Evolutionary conservation across 805 yeast species (phyloP).

Genomic region (Allodekkera sacchari): DNA sequence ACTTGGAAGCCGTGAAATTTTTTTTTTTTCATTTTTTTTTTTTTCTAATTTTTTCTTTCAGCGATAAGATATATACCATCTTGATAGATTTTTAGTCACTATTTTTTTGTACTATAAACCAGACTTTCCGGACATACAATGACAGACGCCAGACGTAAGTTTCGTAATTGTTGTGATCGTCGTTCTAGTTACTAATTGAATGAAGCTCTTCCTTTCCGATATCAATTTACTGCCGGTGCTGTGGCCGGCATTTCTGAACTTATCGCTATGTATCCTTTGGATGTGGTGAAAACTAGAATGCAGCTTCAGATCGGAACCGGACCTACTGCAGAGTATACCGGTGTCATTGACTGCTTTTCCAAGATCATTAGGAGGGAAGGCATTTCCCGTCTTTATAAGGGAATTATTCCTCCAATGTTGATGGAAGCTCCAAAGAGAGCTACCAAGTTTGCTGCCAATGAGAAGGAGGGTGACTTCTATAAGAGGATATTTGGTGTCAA

Average conservation of each 20-base stretch:
- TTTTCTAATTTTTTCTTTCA: too few relatives aligned
- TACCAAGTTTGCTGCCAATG: slow-evolving; percentile 96
- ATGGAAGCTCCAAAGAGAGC: slow-evolving; percentile 99
- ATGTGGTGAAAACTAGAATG: slow-evolving; percentile 94
- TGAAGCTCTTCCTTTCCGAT: slow-evolving; percentile 72
- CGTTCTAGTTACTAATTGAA: too few relatives aligned
- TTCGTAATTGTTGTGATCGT: too few relatives aligned
- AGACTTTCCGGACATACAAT: too few relatives aligned
- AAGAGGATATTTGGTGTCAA: slow-evolving; percentile 58
- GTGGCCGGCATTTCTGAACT: slow-evolving; percentile 96
- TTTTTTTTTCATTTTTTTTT: too few relatives aligned
- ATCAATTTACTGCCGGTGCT: slow-evolving; percentile 90
- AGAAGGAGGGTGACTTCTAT: slow-evolving; percentile 89
- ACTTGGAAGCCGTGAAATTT: too few relatives aligned
- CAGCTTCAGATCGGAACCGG: slow-evolving; percentile 65
- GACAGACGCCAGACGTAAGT: too few relatives aligned
- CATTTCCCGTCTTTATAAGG: slow-evolving; percentile 73
- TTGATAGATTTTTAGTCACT: too few relatives aligned
- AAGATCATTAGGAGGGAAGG: slow-evolving; percentile 89
- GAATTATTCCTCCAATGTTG: slow-evolving; percentile 90
- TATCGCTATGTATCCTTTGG: slow-evolving; percentile 91
- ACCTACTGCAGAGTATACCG: slow-evolving; percentile 59
- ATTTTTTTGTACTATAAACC: too few relatives aligned
- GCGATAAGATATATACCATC: too few relatives aligned
- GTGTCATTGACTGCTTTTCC: slow-evolving; percentile 74